phyloP scores from a whole-genome alignment of 192 early-diverging fungal genomes.

The Umbelopsis sp. region DNA sequence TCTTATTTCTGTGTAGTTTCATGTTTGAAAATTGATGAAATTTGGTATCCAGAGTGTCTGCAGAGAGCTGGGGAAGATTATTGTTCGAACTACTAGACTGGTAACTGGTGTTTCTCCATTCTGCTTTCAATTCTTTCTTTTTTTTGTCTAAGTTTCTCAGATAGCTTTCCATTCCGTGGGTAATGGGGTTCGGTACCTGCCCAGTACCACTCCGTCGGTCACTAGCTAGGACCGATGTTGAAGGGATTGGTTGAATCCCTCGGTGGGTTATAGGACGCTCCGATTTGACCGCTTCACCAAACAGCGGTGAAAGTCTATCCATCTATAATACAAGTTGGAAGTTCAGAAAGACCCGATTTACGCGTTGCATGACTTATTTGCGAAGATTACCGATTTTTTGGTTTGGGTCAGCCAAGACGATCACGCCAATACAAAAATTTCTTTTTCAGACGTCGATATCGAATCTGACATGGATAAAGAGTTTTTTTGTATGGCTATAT shows the following conservation, averaged over 20 bases:
- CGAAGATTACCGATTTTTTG: too few relatives aligned
- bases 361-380: too few relatives aligned
- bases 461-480: too few relatives aligned
- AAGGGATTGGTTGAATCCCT: background rate
- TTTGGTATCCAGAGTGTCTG: background rate
- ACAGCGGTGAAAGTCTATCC: background rate
- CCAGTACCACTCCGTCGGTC: background rate
- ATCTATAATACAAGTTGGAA: background rate
- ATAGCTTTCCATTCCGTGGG: background rate
- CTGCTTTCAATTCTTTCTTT: background rate
- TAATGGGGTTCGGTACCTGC: background rate
- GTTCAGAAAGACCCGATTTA: background rate
- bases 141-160: background rate
- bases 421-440: too few relatives aligned
- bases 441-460: too few relatives aligned
- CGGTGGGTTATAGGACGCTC: constrained; percentile 7
- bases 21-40: background rate
- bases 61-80: background rate
- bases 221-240: background rate
- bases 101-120: background rate
- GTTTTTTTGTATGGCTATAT: too few relatives aligned
- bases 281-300: background rate
- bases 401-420: too few relatives aligned
- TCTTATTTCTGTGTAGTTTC: background rate
- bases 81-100: background rate